Evolutionary conservation across 257 asterid species (phyloP), one percentile per base, ranked within the genome.

Genomic region (Fraxinus cuspidata): DNA sequence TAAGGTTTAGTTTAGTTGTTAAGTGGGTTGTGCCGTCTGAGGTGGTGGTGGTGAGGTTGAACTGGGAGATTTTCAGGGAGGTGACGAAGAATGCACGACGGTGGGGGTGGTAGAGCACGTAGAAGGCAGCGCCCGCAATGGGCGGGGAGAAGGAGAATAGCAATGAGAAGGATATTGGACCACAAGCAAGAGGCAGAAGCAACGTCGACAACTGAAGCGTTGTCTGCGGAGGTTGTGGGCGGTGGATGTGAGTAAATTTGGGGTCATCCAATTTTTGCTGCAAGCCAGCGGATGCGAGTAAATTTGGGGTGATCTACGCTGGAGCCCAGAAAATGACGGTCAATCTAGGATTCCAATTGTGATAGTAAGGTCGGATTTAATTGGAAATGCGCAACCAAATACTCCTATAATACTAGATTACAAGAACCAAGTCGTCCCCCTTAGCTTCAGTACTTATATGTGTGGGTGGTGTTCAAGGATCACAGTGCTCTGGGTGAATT

Each of bases 241-340:
- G 19, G 78, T n/a, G n/a, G n/a, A n/a, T n/a, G n/a, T n/a, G n/a
- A n/a, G n/a, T n/a, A n/a, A n/a, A n/a, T n/a, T n/a, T n/a, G n/a
- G n/a, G n/a, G 98, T 94, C 98, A 2, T 94, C 97, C 8, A 94
- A 94, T 84, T 92, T 94, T 70, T 94, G 98, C 83, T 94, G 97
- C 13, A 94, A 94, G 69, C 97, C 97, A 0, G 94, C 91, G 25
- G 97, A 94, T 47, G 91, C 92, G 27, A 58, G 89, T 40, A 88
- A 86, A 79, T 92, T 90, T 63, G 99, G 97, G 0, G 25, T 90
- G 80, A 91, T 94, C 84, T 94, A 92, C 77, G 99, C 97, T 21
- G 99, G 99, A 38, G n/a, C n/a, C n/a, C n/a, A n/a, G n/a, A n/a
- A n/a, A n/a, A n/a, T n/a, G n/a, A n/a, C n/a, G n/a, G n/a, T 21